These are phyloP conservation scores for Parathielavia appendiculata DNA, from an alignment of 495 filamentous ascomycete genomes.

Conservation along the genomic window DNA sequence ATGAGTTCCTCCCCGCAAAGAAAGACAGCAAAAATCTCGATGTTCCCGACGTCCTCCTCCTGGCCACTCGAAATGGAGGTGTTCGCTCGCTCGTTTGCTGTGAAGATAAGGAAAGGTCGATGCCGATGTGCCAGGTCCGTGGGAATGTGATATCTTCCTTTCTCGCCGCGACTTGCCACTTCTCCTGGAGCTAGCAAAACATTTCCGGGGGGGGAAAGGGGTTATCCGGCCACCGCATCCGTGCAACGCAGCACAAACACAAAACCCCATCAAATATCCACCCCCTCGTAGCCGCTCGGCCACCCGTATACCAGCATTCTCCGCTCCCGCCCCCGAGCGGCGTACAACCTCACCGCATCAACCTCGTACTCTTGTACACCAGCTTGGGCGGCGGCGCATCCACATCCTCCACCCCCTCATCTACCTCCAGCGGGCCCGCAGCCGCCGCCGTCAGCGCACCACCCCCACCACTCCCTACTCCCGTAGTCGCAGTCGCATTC, in stretches of 20 bases:
- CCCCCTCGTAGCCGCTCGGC: not conserved
- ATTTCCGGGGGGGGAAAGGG: not conserved
- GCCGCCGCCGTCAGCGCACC: not conserved
- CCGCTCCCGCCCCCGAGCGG: not conserved
- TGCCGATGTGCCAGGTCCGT: constrained; percentile 8
- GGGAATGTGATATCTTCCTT: not conserved
- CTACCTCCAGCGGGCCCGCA: constrained; percentile 13
- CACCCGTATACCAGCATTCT: constrained; percentile 1
- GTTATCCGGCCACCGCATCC: not conserved
- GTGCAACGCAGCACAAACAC: constrained; percentile 2
- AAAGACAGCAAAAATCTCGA: not conserved
- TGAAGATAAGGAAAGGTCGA: constrained; percentile 2
- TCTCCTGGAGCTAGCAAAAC: not conserved
- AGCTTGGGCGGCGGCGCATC: constrained; percentile 8
- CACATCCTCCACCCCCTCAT: constrained; percentile 12
- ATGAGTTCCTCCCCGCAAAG: not conserved
- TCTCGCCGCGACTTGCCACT: not conserved
- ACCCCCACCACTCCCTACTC: not conserved
- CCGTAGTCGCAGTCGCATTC: not conserved
- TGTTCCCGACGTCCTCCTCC: not conserved
- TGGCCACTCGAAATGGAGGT: constrained; percentile 2
- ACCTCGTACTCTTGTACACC: constrained; percentile 17
- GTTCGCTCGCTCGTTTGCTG: constrained; percentile 12
- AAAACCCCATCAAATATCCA: not conserved
- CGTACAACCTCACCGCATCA: constrained; percentile 5